A percentile compares a stretch with the other conserved stretches of the same genome.
These are phyloP conservation scores for Quillaja saponaria DNA, from an alignment of 306 rosid genomes.

Conservation along the genomic window DNA sequence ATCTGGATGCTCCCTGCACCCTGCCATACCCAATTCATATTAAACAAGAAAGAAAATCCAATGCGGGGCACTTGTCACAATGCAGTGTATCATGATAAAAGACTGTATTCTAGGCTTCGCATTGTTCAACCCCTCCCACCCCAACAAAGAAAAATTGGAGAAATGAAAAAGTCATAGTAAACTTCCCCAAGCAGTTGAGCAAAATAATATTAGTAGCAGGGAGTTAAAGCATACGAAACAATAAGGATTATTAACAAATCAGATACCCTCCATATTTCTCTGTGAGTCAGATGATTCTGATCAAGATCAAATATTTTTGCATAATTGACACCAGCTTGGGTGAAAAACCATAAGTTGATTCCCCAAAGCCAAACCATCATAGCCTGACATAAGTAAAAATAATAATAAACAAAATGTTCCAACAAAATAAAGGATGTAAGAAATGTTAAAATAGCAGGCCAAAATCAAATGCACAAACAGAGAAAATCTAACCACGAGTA, in stretches of 20 bases:
- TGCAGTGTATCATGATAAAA: too few relatives aligned
- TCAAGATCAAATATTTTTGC: constrained; percentile 88
- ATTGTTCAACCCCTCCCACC: too few relatives aligned
- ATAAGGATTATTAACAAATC: not conserved
- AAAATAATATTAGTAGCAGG: too few relatives aligned
- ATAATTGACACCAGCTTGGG: constrained; percentile 64
- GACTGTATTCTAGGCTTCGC: too few relatives aligned
- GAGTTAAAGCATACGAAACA: too few relatives aligned
- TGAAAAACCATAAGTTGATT: constrained; percentile 79
- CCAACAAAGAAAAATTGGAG: too few relatives aligned
- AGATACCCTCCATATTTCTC: constrained; percentile 95
- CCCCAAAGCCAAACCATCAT: constrained; percentile 99
- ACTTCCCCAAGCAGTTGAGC: too few relatives aligned
- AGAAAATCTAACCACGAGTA: constrained; percentile 74
- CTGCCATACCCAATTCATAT: too few relatives aligned
- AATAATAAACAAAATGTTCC: constrained; percentile 20
- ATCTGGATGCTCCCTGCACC: too few relatives aligned
- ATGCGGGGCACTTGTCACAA: too few relatives aligned
- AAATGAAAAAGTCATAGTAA: too few relatives aligned
- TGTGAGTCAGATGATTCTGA: constrained; percentile 80
- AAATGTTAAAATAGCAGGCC: constrained; percentile 11
- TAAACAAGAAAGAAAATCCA: too few relatives aligned
- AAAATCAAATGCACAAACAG: constrained; percentile 1
- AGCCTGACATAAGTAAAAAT: constrained; percentile 60
- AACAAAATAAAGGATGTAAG: constrained; percentile 21